Conservation (phyloP, 495 filamentous ascomycete genomes). For the Hypoxylon lienhwacheense region DNA sequence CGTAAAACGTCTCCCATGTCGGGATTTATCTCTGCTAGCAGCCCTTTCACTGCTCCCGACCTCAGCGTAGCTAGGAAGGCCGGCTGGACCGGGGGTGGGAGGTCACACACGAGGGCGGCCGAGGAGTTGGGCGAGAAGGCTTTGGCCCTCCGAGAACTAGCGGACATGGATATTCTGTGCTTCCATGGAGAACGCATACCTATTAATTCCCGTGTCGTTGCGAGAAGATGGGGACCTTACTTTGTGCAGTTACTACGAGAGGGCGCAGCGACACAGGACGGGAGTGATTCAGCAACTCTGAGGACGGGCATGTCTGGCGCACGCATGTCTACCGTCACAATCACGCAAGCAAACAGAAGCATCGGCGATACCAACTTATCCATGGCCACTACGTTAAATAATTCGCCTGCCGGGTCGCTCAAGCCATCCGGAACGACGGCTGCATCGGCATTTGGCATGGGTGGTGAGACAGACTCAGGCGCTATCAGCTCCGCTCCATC, state of each 20-base stretch:
- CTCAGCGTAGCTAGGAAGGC: constrained; percentile 61
- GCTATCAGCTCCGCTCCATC: constrained; percentile 53
- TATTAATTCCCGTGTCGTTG: constrained; percentile 85
- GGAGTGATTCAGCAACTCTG: constrained; percentile 51
- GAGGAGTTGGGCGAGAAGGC: constrained; percentile 84
- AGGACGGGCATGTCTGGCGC: constrained; percentile 44
- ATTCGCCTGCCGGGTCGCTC: constrained; percentile 49
- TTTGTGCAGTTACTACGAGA: constrained; percentile 88
- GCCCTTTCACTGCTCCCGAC: constrained; percentile 57
- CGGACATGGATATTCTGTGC: constrained; percentile 97
- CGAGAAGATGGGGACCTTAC: constrained; percentile 89
- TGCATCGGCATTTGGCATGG: constrained; percentile 38
- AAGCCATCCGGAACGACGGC: constrained; percentile 44
- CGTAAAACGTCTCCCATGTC: constrained; percentile 73
- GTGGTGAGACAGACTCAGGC: constrained; percentile 41
- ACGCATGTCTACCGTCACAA: constrained; percentile 83
- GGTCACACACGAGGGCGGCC: constrained; percentile 66
- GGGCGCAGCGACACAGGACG: constrained; percentile 62
- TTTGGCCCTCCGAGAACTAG: constrained; percentile 74
- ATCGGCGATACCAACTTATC: constrained; percentile 58
- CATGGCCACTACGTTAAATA: constrained; percentile 58
- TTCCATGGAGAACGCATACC: constrained; percentile 88
- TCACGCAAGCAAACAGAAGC: constrained; percentile 69
- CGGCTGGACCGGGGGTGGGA: constrained; percentile 68
- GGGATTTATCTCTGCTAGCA: constrained; percentile 77